Evolutionary conservation across 495 filamentous ascomycete genomes (phyloP).

Genomic region (Podospora anserina): DNA sequence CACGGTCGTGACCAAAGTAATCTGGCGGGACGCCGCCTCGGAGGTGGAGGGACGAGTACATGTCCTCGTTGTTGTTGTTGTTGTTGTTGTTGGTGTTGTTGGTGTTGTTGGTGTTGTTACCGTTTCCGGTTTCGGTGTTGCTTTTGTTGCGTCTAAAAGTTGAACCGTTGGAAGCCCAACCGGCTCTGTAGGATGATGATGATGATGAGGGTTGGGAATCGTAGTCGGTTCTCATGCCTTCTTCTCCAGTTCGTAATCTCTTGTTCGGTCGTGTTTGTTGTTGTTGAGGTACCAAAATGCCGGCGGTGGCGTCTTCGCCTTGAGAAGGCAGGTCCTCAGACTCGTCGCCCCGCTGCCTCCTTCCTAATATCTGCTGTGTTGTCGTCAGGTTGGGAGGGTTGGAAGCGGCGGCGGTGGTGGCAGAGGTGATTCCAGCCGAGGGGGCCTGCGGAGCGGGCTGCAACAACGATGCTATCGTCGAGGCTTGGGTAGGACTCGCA

Average conservation of each 20-base stretch:
- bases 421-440: not conserved
- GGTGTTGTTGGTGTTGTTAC: not conserved
- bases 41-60: not conserved
- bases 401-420: not conserved
- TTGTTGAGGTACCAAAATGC: not conserved
- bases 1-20: slow-evolving; percentile 79
- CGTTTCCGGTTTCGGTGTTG: not conserved
- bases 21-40: slow-evolving; percentile 11
- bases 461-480: not conserved
- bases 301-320: not conserved
- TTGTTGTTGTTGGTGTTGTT: not conserved
- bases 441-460: slow-evolving; percentile 9
- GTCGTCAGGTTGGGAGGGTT: not conserved
- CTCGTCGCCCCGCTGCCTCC: slow-evolving; percentile 12
- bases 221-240: not conserved
- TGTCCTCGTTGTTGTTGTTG: not conserved
- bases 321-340: not conserved
- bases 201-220: no score
- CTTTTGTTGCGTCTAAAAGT: not conserved
- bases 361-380: slow-evolving; percentile 6
- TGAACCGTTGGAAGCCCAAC: not conserved
- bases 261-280: not conserved
- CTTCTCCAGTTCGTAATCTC: not conserved
- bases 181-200: not conserved
- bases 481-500: not conserved